Evolutionary conservation across 345 rosid genomes (phyloP), one percentile per base, ranked within the genome.

Genomic region (Gossypium anomalum): DNA sequence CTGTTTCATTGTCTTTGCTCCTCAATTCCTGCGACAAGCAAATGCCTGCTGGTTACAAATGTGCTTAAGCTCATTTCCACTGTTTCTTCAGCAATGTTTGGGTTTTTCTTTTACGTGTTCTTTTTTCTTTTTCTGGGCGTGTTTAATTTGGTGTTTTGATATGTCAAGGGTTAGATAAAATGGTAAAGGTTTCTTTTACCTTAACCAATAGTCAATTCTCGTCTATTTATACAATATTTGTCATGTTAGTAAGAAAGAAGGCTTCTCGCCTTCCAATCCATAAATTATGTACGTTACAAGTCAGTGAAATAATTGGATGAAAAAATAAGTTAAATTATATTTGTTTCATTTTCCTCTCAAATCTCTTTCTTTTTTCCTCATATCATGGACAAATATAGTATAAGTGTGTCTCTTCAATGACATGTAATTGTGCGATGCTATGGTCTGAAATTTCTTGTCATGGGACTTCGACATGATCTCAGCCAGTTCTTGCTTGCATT

Each of bases 1-100:
- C 95, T 1, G 64, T 89, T 74, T 79, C 87, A 22, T 70, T 93
- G 74, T 86, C 87, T 65, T 80, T 91, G 80, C 52, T 91, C n/a
- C 84, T 93, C 80, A 89, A 87, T 70, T 75, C 80, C 67, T 91
- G 98, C 71, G 90, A 92, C 66, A 93, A 78, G 86, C 72, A 81
- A 20, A 81, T 86, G 66, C 91, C 93, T 3, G 71, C 84, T 22
- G 93, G 90, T 52, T 93, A 85, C 85, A 78, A 86, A 59, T 93
- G 95, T 70, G 27, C 9, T 56, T 19, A 66, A 79, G 3, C 55
- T 12, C 55, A 14, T 51, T 17, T 15, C 59, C 20, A 2, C 57
- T 17, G 11, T 11, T 38, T 12, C 19, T n/a, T 71, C 19, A 20
- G 29, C 16, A 15, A 22, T 20, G 49, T 45, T 71, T 41, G 41